Evolutionary conservation across 495 filamentous ascomycete species (phyloP).

Genomic region (Daldinia bambusicola): DNA sequence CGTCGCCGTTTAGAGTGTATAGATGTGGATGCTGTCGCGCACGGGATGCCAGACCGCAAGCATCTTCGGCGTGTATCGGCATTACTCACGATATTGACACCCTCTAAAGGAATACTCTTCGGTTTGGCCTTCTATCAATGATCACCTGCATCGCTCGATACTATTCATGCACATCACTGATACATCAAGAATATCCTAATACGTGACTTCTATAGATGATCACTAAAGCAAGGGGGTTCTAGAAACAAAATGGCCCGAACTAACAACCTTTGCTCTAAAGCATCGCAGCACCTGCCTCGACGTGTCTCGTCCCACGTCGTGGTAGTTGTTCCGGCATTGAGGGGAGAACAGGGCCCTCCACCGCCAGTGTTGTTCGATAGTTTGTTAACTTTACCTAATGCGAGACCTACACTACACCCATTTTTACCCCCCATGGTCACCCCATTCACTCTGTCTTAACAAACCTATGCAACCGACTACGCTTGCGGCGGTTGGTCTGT

Average conservation of each 20-base stretch:
- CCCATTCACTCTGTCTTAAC: slow-evolving; percentile 5
- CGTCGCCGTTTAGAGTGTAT: slow-evolving; percentile 22
- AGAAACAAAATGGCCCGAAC: slow-evolving; percentile 10
- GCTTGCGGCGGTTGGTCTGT: slow-evolving; percentile 19
- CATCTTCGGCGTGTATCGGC: slow-evolving; percentile 39
- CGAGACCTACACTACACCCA: slow-evolving; percentile 15
- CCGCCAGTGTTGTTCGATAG: slow-evolving; percentile 23
- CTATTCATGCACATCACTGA: slow-evolving; percentile 37
- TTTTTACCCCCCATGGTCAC: slow-evolving; percentile 11
- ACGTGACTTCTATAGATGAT: slow-evolving; percentile 21
- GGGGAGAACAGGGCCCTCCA: slow-evolving; percentile 16
- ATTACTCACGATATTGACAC: slow-evolving; percentile 28
- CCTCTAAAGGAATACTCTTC: slow-evolving; percentile 7
- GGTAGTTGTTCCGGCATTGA: slow-evolving; percentile 1
- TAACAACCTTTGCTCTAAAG: not conserved
- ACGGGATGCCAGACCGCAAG: slow-evolving; percentile 23
- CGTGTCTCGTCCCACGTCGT: slow-evolving; percentile 14
- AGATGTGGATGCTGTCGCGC: slow-evolving; percentile 33
- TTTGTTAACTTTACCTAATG: not conserved
- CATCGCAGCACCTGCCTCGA: slow-evolving; percentile 2
- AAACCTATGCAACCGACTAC: slow-evolving; percentile 13
- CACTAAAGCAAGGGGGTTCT: slow-evolving; percentile 4
- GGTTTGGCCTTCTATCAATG: slow-evolving; percentile 6
- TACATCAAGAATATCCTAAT: slow-evolving; percentile 32
- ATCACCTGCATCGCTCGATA: slow-evolving; percentile 21